Evolutionary conservation across 805 yeast species (phyloP), one percentile per base, ranked within the genome.

Genomic region (Cyberlindnera mrakii): DNA sequence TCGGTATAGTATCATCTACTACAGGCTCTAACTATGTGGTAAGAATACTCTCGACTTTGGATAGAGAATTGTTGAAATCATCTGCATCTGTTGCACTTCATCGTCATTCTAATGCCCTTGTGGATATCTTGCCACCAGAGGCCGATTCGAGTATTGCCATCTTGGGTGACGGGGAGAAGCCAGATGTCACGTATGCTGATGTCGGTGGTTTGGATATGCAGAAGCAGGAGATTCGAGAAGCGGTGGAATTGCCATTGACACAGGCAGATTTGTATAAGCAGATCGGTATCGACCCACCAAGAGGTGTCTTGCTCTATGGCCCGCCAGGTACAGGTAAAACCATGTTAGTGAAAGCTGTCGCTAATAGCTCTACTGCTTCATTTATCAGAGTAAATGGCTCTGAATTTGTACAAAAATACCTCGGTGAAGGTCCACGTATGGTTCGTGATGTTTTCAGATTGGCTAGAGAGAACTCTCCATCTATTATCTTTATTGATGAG

Each of bases 261-360:
- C 98, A 93, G 63, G 95, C 93, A 32, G 99, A 95, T 57, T 72
- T 95, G 52, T 93, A 93, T 68, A 85, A 87, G 59, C 98, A 93
- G 67, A 93, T 93, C 59, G 99, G 99, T 68, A 90, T 93, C 52
- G 98, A 93, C 58, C 99, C 99, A 16, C 99, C 99, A 50, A 81
- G 98, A 54, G 99, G 99, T 57, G 99, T 93, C 27, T 68, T 93
- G 54, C 72, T 93, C 48, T 93, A 93, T 66, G 99, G 99, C n/a
- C 98, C 99, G 10, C 99, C 99, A 38, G 99, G 99, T 63, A 93
- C 99, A 1, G 99, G 99, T 58, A 93, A 93, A 66, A 93, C 99
- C 18, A 90, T 93, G 98, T 76, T 93, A 62, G 99, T 93, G 39
- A 93, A 93, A 66, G 99, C 99, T 0, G 99, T 93, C 37, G 99